Evolutionary conservation across 2,329 filamentous ascomycete genomes (phyloP).

Genomic region (Clonostachys chloroleuca): DNA sequence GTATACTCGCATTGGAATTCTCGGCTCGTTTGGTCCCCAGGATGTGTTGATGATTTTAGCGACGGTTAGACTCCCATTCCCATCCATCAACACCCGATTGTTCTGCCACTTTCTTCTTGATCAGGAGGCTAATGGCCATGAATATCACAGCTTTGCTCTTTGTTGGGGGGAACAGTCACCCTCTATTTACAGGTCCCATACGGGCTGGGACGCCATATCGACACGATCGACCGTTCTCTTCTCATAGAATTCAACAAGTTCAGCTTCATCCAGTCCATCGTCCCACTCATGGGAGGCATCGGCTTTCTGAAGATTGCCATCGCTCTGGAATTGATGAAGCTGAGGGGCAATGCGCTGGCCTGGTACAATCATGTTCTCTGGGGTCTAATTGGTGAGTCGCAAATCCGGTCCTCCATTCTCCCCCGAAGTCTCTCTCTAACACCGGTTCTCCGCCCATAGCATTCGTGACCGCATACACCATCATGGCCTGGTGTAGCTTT

Average conservation of each 20-base stretch:
- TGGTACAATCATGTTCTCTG: conserved; percentile 16
- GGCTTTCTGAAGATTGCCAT: conserved; percentile 14
- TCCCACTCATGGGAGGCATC: conserved; percentile 24
- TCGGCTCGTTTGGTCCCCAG: background rate
- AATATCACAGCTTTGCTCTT: too few relatives aligned
- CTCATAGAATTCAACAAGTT: conserved; percentile 30
- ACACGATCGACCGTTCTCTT: conserved; percentile 23
- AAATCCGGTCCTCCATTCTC: background rate
- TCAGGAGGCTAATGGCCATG: too few relatives aligned
- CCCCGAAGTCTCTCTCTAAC: too few relatives aligned
- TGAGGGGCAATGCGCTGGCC: conserved; percentile 7
- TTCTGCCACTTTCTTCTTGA: background rate
- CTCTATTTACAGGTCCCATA: conserved; percentile 36
- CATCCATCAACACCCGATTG: background rate
- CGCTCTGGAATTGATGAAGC: conserved; percentile 10
- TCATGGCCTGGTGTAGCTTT: background rate
- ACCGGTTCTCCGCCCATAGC: background rate
- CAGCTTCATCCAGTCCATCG: conserved; percentile 38
- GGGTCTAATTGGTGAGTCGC: conserved; percentile 1
- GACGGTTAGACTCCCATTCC: background rate
- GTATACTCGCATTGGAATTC: too few relatives aligned
- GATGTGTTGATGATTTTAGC: background rate
- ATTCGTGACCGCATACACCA: background rate
- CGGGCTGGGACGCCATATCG: conserved; percentile 39
- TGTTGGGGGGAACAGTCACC: conserved; percentile 13